A percentile compares a stretch with the other conserved stretches of the same genome.
phyloP scores from a whole-genome alignment of 805 yeast genomes.

The Pichia scutulata region DNA sequence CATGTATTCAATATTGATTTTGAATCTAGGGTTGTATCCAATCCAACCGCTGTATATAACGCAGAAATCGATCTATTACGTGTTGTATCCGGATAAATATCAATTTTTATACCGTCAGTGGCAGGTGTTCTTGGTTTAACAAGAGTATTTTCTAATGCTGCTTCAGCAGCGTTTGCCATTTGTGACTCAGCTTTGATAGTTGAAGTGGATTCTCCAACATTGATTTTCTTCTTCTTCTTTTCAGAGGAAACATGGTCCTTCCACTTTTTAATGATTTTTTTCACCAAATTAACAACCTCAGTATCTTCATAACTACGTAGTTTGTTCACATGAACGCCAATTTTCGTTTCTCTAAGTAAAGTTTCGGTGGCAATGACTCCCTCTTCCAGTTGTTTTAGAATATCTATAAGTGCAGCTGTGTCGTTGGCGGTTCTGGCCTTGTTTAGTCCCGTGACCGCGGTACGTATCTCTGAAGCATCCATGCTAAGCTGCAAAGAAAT shows the following conservation, averaged over 20 bases:
- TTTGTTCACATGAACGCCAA: conserved; percentile 95
- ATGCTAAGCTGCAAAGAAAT: too few species aligned
- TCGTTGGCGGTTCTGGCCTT: conserved; percentile 41
- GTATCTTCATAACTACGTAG: conserved; percentile 59
- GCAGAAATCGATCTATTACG: conserved; percentile 82
- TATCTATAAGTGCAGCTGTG: conserved; percentile 57
- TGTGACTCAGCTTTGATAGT: background rate
- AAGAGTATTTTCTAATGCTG: background rate
- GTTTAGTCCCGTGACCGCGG: conserved; percentile 65
- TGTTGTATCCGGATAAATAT: conserved; percentile 63
- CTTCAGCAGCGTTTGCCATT: background rate
- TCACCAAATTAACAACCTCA: conserved; percentile 67
- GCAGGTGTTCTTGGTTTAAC: conserved; percentile 59
- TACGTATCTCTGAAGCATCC: conserved; percentile 55
- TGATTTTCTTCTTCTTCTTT: conserved; percentile 30
- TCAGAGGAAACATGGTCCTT: conserved; percentile 76
- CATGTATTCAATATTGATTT: conserved; percentile 53
- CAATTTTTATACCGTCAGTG: conserved; percentile 71
- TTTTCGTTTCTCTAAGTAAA: conserved; percentile 83
- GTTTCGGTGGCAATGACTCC: conserved; percentile 81
- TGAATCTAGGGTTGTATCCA: conserved; percentile 53
- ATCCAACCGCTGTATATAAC: conserved; percentile 81
- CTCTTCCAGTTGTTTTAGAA: conserved; percentile 55
- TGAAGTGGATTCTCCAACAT: background rate
- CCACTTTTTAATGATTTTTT: conserved; percentile 80